Conservation (phyloP, 2,329 filamentous ascomycete species). For the Aschersonia sp. region DNA sequence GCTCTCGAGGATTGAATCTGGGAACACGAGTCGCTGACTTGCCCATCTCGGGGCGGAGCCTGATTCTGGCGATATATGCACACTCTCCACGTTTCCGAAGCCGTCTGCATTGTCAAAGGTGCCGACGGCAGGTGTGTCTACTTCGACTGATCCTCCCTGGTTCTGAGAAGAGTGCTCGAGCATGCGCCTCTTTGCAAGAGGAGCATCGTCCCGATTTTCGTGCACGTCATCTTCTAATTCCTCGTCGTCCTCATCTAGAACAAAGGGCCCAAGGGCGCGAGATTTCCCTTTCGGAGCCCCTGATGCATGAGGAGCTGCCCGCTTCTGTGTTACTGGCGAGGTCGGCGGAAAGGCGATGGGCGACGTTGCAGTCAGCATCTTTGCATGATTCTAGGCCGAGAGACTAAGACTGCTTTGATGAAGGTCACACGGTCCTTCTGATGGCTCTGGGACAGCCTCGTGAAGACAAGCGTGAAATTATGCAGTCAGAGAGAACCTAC, state of each 20-base stretch:
- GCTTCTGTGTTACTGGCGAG: slow-evolving; percentile 24
- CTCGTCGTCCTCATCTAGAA: slow-evolving; percentile 22
- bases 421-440: too few species aligned
- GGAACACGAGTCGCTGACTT: slow-evolving; percentile 12
- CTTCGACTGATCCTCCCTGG: slow-evolving; percentile 1
- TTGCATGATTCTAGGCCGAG: neutral
- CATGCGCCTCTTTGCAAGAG: slow-evolving; percentile 17
- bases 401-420: neutral
- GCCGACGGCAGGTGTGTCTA: neutral
- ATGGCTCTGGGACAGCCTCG: too few species aligned
- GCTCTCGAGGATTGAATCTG: slow-evolving; percentile 11
- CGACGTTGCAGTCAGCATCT: slow-evolving; percentile 46
- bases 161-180: slow-evolving; percentile 10
- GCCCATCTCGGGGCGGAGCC: slow-evolving; percentile 4
- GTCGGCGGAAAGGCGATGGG: slow-evolving; percentile 39
- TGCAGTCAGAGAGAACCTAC: too few species aligned
- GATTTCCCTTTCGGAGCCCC: slow-evolving; percentile 18
- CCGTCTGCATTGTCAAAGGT: slow-evolving; percentile 1
- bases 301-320: slow-evolving; percentile 19
- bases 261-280: slow-evolving; percentile 21
- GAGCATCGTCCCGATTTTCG: slow-evolving; percentile 3
- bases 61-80: neutral
- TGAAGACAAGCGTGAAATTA: too few species aligned
- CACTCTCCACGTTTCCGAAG: neutral
- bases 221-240: slow-evolving; percentile 13